Base-by-base conservation (phyloP, 192 early-diverging fungal genomes). In the Geranomyces michiganensis region DNA sequence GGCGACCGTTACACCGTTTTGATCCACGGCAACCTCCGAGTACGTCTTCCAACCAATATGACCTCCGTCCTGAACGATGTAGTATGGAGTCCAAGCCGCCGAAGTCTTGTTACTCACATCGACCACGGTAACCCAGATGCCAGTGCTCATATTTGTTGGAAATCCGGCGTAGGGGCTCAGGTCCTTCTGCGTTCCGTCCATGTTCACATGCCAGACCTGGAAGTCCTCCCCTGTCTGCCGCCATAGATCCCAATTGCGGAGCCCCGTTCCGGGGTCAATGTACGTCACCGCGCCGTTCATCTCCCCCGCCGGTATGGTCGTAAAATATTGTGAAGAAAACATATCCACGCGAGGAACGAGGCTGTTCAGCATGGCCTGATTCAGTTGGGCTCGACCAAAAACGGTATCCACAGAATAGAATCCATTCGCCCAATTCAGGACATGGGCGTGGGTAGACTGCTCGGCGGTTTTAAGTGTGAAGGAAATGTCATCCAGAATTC, bases 301-400 rank as follows among this genome's bases (percentile, higher is more conserved):
- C 1, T 70, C 51, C 19, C 68, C 68, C 31, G 14, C 68, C 13
- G 65, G 65, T 22, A 70, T 56, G 31, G 41, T 36, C 0, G 68
- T 70, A 36, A 70, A 62, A 30, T 70, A 61, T n/a, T 26, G 56
- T 14, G 53, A 4, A 14, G 51, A 22, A 29, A 36, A 70, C 26
- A 58, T n/a, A 22, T 61, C 46, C 15, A 27, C 41, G 32, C 41
- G 24, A 17, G 68, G 68, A 41, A 70, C 56, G 12, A 70, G 30
- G 29, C 30, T 61, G 26, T 29, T 53, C 22, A 2, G 65, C 65
- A 53, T 53, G 12, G 13, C 46, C 36, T 47, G 65, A 17, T 19
- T 0, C 17, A 53, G 47, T 12, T 13, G 21, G 17, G 19, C 21
- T 12, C 15, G n/a, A 17, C 30, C n/a, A 10, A 22, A 10, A 10